A percentile compares a stretch with the other conserved stretches of the same genome.
These are phyloP conservation scores for Stevia rebaudiana DNA, from an alignment of 140 eudicot species.

Conservation along the genomic window DNA sequence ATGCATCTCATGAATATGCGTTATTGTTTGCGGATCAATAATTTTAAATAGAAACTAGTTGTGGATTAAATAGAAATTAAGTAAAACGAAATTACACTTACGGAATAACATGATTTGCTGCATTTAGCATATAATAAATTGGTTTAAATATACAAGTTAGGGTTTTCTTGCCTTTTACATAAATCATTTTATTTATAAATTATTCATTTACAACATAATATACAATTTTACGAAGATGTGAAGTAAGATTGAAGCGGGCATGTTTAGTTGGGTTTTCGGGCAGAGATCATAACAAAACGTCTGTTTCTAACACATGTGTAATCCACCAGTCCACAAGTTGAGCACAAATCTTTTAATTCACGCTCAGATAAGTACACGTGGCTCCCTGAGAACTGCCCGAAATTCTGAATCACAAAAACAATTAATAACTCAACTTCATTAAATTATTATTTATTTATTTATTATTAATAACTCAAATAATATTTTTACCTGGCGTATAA, in stretches of 20 bases:
- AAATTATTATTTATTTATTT: not conserved
- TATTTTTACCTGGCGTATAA: slow-evolving; percentile 76
- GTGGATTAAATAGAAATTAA: no score
- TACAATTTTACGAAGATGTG: not conserved
- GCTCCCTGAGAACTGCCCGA: slow-evolving; percentile 69
- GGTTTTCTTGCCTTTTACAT: not conserved
- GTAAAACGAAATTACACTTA: not conserved
- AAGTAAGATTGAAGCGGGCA: not conserved
- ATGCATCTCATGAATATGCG: no score
- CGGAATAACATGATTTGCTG: not conserved
- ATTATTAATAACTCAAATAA: no score
- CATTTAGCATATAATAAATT: not conserved
- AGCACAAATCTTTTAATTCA: slow-evolving; percentile 77
- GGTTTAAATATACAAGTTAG: slow-evolving; percentile 12
- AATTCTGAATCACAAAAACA: slow-evolving; percentile 36
- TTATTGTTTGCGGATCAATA: no score
- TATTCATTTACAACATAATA: slow-evolving; percentile 18
- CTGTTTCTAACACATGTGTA: slow-evolving; percentile 61
- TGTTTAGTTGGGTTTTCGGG: slow-evolving; percentile 55
- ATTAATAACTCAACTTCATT: not conserved
- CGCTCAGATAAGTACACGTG: slow-evolving; percentile 60
- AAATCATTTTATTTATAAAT: not conserved
- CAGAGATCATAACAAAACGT: slow-evolving; percentile 78
- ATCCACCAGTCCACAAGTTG: slow-evolving; percentile 64
- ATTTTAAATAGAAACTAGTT: no score